Evolutionary conservation across 441 rosid genomes (phyloP).

Genomic region (Populus tomentosa): DNA sequence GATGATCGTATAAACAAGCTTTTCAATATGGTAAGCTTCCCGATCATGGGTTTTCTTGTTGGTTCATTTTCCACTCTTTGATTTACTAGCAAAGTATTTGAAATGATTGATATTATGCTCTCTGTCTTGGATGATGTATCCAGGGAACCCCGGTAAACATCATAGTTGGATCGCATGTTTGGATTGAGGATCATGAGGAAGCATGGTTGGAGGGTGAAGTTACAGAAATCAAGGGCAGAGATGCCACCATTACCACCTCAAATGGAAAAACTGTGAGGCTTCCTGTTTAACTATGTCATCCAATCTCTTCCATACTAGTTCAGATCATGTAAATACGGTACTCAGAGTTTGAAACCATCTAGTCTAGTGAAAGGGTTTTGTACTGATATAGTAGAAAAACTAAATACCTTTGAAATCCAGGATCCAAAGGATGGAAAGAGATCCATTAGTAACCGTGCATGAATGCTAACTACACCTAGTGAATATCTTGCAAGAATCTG

Average conservation of each 20-base stretch:
- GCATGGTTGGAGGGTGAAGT: constrained; percentile 75
- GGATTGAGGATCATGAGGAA: constrained; percentile 61
- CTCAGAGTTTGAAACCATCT: neutral
- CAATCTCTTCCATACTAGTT: neutral
- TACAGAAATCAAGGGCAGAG: constrained; percentile 39
- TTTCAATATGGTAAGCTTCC: constrained; percentile 22
- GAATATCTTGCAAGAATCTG: neutral
- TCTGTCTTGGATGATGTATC: constrained; percentile 3
- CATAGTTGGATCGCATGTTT: constrained; percentile 67
- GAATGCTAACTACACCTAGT: neutral
- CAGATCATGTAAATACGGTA: neutral
- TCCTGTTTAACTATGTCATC: neutral
- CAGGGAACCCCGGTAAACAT: constrained; percentile 58
- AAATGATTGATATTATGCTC: neutral
- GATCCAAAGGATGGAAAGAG: neutral
- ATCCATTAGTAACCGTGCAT: neutral
- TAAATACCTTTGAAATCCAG: neutral
- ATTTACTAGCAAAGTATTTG: neutral
- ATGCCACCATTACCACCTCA: constrained; percentile 41
- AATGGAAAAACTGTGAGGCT: constrained; percentile 46
- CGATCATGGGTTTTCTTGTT: neutral
- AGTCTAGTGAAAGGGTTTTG: neutral
- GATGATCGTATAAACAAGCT: constrained; percentile 12
- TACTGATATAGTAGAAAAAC: neutral
- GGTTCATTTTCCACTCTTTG: neutral